Conservation (phyloP, 164 flowering plant genomes). For the Magnolia officinalis region DNA sequence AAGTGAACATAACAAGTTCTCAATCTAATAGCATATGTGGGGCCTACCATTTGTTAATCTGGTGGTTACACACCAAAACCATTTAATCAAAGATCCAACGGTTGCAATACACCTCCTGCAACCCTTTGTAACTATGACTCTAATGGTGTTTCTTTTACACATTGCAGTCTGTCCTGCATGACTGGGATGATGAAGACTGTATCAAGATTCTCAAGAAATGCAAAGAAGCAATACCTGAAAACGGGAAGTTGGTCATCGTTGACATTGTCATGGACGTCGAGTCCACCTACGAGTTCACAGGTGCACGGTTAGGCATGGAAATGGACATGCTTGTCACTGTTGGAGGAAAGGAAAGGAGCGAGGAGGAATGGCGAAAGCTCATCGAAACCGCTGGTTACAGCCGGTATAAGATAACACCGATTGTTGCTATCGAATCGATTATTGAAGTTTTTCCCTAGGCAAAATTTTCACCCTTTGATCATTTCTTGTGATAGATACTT, state of each 20-base stretch:
- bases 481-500: neutral
- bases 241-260: constrained; percentile 43
- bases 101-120: no score
- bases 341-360: constrained; percentile 38
- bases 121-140: neutral
- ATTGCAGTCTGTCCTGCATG: constrained; percentile 40
- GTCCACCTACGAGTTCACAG: constrained; percentile 9
- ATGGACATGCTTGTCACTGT: constrained; percentile 31
- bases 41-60: no score
- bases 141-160: neutral
- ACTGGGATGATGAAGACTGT: constrained; percentile 35
- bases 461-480: neutral
- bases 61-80: no score
- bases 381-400: constrained; percentile 30
- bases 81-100: no score
- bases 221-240: constrained; percentile 29
- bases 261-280: constrained; percentile 26
- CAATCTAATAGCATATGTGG: no score
- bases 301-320: constrained; percentile 16
- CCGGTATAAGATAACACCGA: constrained; percentile 24
- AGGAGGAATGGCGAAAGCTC: constrained; percentile 38
- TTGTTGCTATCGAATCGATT: constrained; percentile 28
- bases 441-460: constrained; percentile 17
- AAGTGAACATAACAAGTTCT: no score
- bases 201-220: constrained; percentile 34